Percentiles rank a stretch among this genome's conserved stretches.
Conservation (phyloP, 257 asterid species). For the Nicotiana tomentosiformis region DNA sequence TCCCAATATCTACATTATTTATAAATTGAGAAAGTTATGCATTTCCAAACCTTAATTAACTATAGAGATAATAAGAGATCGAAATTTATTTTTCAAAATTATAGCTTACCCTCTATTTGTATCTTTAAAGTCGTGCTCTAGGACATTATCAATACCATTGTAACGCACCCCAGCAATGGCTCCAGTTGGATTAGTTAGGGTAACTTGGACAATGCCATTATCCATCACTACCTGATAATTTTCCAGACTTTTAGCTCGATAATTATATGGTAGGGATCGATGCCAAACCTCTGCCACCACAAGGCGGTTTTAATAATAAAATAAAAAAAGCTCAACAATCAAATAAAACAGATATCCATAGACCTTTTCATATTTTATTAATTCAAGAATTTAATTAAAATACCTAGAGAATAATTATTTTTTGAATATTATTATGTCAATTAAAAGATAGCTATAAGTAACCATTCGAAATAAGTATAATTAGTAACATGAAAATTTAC, state of each 20-base stretch:
- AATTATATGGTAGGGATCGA: too few relatives aligned
- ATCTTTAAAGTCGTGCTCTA: conserved; percentile 44
- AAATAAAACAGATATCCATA: too few relatives aligned
- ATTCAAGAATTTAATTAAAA: too few relatives aligned
- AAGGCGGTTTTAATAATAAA: too few relatives aligned
- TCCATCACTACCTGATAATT: conserved; percentile 52
- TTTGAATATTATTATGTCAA: too few relatives aligned
- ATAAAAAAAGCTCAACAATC: too few relatives aligned
- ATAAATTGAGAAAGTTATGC: not conserved
- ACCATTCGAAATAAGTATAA: too few relatives aligned
- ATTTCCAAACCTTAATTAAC: not conserved
- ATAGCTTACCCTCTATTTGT: conserved; percentile 47
- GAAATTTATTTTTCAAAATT: not conserved
- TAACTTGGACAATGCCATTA: conserved; percentile 58
- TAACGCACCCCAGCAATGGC: conserved; percentile 43
- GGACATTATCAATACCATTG: conserved; percentile 51
- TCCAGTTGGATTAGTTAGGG: conserved; percentile 63
- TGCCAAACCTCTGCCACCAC: too few relatives aligned
- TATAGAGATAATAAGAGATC: not conserved
- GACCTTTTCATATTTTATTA: too few relatives aligned
- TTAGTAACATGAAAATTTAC: too few relatives aligned
- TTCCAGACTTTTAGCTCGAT: not conserved
- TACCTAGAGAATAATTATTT: too few relatives aligned
- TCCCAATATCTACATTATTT: conserved; percentile 53
- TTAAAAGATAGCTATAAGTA: too few relatives aligned